phyloP scores from a whole-genome alignment of 2,329 filamentous ascomycete species.

The Didymellaceae sp. region DNA sequence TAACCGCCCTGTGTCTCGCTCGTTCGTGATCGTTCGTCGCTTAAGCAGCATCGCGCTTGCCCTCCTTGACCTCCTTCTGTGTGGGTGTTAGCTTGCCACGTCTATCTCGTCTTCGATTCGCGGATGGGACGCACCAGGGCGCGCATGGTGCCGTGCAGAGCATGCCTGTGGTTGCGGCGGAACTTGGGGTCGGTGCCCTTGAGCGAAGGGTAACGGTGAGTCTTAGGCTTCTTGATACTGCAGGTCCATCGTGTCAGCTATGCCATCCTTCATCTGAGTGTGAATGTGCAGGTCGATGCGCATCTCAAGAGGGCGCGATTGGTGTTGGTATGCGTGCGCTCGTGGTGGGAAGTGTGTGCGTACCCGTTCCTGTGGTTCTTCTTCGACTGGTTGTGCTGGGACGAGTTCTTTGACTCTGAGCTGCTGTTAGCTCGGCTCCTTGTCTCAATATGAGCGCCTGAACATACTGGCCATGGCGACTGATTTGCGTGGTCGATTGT shows the following conservation, averaged over 20 bases:
- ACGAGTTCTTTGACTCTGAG: slow-evolving; percentile 99
- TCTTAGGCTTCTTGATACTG: slow-evolving; percentile 99
- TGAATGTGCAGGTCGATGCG: background rate
- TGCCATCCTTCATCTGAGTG: slow-evolving; percentile 10
- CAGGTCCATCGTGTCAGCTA: slow-evolving; percentile 28
- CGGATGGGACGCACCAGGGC: slow-evolving; percentile 76
- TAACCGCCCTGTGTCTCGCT: slow-evolving; percentile 45
- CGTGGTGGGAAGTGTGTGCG: slow-evolving; percentile 48
- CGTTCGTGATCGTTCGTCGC: slow-evolving; percentile 44
- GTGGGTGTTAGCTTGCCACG: slow-evolving; percentile 35
- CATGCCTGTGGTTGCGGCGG: slow-evolving; percentile 99
- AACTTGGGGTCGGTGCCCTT: slow-evolving; percentile 99
- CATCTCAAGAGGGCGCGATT: background rate
- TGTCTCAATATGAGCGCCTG: background rate
- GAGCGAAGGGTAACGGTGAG: slow-evolving; percentile 96
- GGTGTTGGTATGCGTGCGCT: slow-evolving; percentile 18
- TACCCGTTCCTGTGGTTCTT: slow-evolving; percentile 99
- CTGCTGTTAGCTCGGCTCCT: slow-evolving; percentile 21
- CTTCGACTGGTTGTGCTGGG: slow-evolving; percentile 96
- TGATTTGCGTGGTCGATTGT: slow-evolving; percentile 44
- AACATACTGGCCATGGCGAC: slow-evolving; percentile 75
- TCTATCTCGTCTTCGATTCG: background rate
- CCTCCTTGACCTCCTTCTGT: slow-evolving; percentile 97
- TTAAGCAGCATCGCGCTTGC: slow-evolving; percentile 88
- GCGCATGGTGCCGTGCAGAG: slow-evolving; percentile 98